Evolutionary conservation across 805 yeast genomes (phyloP).

Genomic region (Saccharomycopsis vini): DNA sequence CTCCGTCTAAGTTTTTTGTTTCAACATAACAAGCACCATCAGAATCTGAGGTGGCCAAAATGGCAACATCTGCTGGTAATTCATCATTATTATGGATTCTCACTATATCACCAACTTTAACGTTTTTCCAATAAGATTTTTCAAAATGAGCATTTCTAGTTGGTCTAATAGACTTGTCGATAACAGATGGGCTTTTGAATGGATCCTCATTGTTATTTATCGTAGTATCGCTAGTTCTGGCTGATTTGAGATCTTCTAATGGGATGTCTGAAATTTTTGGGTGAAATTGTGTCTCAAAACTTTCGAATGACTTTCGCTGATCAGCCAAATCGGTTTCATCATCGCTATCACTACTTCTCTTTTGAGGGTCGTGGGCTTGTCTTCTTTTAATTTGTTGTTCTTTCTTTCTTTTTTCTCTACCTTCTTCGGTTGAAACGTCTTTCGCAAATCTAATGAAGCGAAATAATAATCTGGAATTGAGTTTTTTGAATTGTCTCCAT

Average conservation of each 20-base stretch:
- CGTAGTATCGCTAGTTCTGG: slow-evolving; percentile 22
- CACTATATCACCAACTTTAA: slow-evolving; percentile 64
- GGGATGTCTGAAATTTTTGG: slow-evolving; percentile 20
- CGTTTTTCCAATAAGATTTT: slow-evolving; percentile 34
- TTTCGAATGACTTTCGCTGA: slow-evolving; percentile 32
- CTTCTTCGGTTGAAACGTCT: slow-evolving; percentile 28
- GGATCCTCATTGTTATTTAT: slow-evolving; percentile 24
- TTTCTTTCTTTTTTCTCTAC: slow-evolving; percentile 23
- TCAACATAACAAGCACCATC: slow-evolving; percentile 71
- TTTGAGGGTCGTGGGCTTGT: slow-evolving; percentile 21
- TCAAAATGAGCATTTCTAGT: slow-evolving; percentile 30
- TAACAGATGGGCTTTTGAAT: slow-evolving; percentile 15
- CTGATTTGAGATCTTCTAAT: slow-evolving; percentile 22
- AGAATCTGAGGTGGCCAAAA: slow-evolving; percentile 55
- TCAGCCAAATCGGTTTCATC: neutral
- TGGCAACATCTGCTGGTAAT: slow-evolving; percentile 65
- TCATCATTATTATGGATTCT: slow-evolving; percentile 68
- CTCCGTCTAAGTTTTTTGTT: slow-evolving; percentile 78
- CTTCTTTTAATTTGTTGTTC: slow-evolving; percentile 25
- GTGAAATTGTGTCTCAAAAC: slow-evolving; percentile 27
- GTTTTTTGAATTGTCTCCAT: slow-evolving; percentile 67
- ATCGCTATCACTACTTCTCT: too few species aligned
- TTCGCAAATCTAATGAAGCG: slow-evolving; percentile 22
- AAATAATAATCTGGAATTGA: slow-evolving; percentile 26
- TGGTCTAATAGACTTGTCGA: slow-evolving; percentile 29